Percentiles rank a stretch among this genome's conserved stretches.
Evolutionary conservation across 805 yeast species (phyloP).

Genomic region (Saccharomyces kudriavzevii): DNA sequence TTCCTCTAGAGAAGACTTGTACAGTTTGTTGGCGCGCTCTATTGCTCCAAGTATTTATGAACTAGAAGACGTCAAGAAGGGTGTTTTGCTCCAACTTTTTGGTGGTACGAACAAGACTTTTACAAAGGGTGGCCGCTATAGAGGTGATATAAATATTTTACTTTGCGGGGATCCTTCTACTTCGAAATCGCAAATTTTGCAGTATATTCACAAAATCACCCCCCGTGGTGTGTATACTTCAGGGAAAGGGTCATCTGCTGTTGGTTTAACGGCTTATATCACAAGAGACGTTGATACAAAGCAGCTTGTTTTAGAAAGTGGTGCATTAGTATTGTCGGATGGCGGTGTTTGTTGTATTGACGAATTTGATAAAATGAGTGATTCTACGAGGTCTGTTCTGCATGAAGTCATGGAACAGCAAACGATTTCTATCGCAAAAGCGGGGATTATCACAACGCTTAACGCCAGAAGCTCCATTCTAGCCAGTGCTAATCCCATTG

Average conservation of each 20-base stretch:
- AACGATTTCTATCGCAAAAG: conserved; percentile 95
- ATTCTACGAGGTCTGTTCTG: conserved; percentile 84
- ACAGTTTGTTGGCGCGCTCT: conserved; percentile 79
- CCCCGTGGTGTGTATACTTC: conserved; percentile 98
- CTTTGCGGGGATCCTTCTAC: conserved; percentile 98
- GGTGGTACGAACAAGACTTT: conserved; percentile 93
- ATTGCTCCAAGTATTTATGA: conserved; percentile 96
- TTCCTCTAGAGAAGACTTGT: conserved; percentile 66
- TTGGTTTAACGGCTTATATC: conserved; percentile 94
- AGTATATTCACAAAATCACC: conserved; percentile 93
- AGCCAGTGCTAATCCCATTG: conserved; percentile 96
- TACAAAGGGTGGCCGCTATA: conserved; percentile 82
- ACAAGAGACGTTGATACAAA: conserved; percentile 90
- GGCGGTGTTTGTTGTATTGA: conserved; percentile 99
- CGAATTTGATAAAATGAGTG: conserved; percentile 97
- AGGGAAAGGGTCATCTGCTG: conserved; percentile 98
- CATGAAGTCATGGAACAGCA: conserved; percentile 99
- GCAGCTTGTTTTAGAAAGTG: conserved; percentile 88
- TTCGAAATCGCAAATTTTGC: conserved; percentile 86
- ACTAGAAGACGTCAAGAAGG: conserved; percentile 94
- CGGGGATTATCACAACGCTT: conserved; percentile 93
- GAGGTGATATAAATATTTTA: conserved; percentile 90
- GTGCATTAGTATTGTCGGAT: conserved; percentile 92
- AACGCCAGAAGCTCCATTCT: conserved; percentile 93
- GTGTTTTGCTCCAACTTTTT: conserved; percentile 82